Evolutionary conservation across 2,329 filamentous ascomycete species (phyloP), one percentile per base, ranked within the genome.

Genomic region (Ceratocystis destructans): DNA sequence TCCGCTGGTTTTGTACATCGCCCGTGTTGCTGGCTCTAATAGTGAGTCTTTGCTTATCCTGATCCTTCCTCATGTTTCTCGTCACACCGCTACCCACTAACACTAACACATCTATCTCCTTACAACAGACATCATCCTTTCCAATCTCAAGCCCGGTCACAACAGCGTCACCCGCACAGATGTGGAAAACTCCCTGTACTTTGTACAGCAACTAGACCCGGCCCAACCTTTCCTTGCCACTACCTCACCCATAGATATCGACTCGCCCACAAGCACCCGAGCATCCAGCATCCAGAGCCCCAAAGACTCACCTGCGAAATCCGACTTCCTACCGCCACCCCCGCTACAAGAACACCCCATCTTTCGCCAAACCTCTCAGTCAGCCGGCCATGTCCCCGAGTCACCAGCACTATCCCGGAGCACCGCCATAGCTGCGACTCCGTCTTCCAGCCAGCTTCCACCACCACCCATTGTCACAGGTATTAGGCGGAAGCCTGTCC

Each of bases 91-190:
- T 25, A 12, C n/a, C 50, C 50, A 22, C 10, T 8, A 37, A 8
- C 50, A 28, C 50, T 55, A 55, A 55, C 50, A 55, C 50, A 28
- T 15, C 22, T 25, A 15, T 45, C 41, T 45, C 45, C 53, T 65
- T 70, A 20, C 71, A 94, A 20, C 71, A 94, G 93, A 96, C 80
- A 83, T 96, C 67, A 95, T 96, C 71, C 84, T 99, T 59, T 95
- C 93, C 1, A 89, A 94, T 0, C 82, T 94, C 69, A 96, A 96
- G 73, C 94, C 94, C 1, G 86, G 89, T 64, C 82, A 87, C 53
- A 96, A 94, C 74, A 93, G 90, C 68, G 90, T 99, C 69, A 95
- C 90, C 0, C 86, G 84, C 57, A 87, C 92, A 73, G 93, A 96
- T 73, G 87, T 99, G 62, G 84, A 87, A 66, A 90, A 86, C 71